phyloP scores from a whole-genome alignment of 305 asterid species.

The Solanum chacoense region DNA sequence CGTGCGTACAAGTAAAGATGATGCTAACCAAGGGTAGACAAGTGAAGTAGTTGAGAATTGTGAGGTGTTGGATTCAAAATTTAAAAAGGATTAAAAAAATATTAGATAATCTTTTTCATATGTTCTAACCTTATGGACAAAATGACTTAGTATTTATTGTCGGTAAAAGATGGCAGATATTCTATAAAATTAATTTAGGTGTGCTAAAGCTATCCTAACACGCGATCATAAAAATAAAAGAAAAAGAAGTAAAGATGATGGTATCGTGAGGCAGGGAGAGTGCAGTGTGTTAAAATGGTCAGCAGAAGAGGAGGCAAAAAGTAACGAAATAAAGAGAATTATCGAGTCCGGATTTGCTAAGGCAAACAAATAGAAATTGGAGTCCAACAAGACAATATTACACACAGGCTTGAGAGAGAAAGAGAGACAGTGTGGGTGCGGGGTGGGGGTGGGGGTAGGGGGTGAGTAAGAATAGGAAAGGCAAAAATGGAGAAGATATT shows the following conservation, averaged over 20 bases:
- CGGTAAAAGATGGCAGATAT: rapidly evolving
- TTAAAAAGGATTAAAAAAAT: no score
- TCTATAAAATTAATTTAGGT: rapidly evolving
- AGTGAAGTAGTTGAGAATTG: background rate
- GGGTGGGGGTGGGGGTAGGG: conserved; percentile 12
- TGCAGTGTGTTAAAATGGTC: background rate
- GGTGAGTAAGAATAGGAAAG: conserved; percentile 18
- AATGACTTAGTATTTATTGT: no score
- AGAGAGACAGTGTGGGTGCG: background rate
- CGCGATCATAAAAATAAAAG: no score
- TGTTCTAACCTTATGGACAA: background rate
- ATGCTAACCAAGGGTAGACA: background rate
- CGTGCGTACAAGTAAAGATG: background rate
- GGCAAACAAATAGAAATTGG: conserved; percentile 23
- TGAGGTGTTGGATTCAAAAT: background rate
- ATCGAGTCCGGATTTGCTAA: conserved; percentile 9
- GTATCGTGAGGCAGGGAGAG: background rate
- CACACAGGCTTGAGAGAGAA: background rate
- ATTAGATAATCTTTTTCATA: no score
- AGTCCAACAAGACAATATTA: conserved; percentile 30
- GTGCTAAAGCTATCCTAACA: rapidly evolving
- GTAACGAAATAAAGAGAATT: background rate
- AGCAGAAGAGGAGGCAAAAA: background rate
- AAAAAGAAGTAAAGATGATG: background rate
- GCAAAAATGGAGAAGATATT: conserved; percentile 84